Base-by-base conservation (phyloP, 202 grass and related monocot species). In the Dendrocalamus latiflorus region DNA sequence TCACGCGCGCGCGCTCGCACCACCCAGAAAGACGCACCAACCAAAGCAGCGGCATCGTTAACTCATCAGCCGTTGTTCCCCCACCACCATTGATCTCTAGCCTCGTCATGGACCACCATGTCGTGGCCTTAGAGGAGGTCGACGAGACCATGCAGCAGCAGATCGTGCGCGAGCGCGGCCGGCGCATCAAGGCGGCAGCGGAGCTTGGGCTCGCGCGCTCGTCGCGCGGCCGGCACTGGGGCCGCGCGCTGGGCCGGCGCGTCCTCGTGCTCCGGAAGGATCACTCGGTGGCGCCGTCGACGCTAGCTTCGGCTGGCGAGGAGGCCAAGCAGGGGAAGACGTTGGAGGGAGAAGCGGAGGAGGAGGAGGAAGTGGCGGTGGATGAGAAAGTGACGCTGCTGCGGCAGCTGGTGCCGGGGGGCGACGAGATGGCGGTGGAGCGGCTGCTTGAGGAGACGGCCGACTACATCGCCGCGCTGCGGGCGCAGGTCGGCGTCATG, bases 381-480 rank as follows among this genome's bases (percentile, higher is more conserved):
- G 86, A 88, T 51, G 84, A 72, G 58, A 93, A 83, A 73, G 87
- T 97, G 53, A 76, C 48, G 30, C 45, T 86, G 34, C 84, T 93
- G 78, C 94, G 88, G 59, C 88, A 16, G 73, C 68, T 97, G 74
- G 91, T 97, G 12, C 94, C 94, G 0, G 91, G 91, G 41, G 91
- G 91, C 42, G 89, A 93, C 51, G 89, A 73, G 30, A 87, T 93
- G 86, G 72, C 77, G 58, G 81, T 90, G 44, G 94, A 97, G 12
- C 82, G 70, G 12, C 60, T 97, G 65, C 82, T 97, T 53, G 91
- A 97, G 39, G 94, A 97, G 91, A 97, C 94, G 49, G 94, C 91
- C 6, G 91, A 91, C 81, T 97, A 97, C 77, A 90, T 97, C 64
- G 79, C 86, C 37, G 87, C 91, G 16, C 83, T 97, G 74, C 75